Base-by-base conservation (phyloP, 768 basidiomycete species). In the Tephrocybe sp. region DNA sequence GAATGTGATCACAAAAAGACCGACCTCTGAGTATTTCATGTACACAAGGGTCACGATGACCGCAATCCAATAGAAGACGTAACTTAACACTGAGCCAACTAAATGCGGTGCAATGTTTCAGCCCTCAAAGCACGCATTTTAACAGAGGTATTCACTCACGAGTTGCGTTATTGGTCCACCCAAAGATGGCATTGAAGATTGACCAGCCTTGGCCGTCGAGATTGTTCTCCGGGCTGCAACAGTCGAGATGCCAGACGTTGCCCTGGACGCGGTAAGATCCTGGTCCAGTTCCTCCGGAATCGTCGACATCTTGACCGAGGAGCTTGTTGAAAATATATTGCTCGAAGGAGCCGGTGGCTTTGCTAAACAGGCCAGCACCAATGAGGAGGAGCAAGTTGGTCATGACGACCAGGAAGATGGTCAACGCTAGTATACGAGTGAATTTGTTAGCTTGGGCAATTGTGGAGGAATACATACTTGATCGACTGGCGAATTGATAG, bases 321-420 rank as follows among this genome's bases (percentile, higher is more conserved):
- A 89, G 67, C 0, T 62, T 57, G 56, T 84, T 80, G 72, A 82
- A 95, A 8, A 69, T 70, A 60, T 94, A 73, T 58, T 71, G 67
- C 64, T 98, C 70, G 72, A 92, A 92, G 27, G 78, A 70, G 58
- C 84, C 83, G 18, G 92, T 74, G 3, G 86, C 77, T 67, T 82
- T 89, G 57, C 86, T 87, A 73, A 96, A 93, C 22, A 99, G 79
- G 13, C 96, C 96, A 0, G 96, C 87, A 22, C 96, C 96, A 67
- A 99, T 92, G 60, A 98, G 83, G 56, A 98, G 79, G 39, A 98
- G 73, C 55, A 98, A 70, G 73, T 91, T 91, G 44, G 96, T 96
- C 77, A 97, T 98, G 44, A 83, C 74, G 59, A 98, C 71, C 46
- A 99, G 79, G 85, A 98, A 98, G 56, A 93, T 70, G 27, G 81